Base-by-base conservation (phyloP, 306 rosid genomes). In the Glycine latifolia region DNA sequence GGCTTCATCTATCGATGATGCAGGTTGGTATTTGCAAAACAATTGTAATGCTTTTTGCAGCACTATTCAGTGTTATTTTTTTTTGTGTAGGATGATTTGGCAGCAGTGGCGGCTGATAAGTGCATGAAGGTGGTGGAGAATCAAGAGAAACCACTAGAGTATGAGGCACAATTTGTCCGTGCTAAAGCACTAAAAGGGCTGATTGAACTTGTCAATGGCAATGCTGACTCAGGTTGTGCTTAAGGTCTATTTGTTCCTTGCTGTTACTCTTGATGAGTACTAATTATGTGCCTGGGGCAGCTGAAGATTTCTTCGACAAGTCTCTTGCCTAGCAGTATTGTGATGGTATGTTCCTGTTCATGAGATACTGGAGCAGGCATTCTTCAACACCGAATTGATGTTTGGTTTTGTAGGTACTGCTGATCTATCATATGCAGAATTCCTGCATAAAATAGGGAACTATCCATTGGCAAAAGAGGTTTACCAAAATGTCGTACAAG, bases 111-210 rank as follows among this genome's bases (percentile, higher is more conserved):
- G 49, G 91, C 98, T 80, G 98, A 95, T 83, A 89, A 89, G 84
- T 95, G 98, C 88, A 71, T 93, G 78, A 87, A 85, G 79, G 81
- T 91, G 5, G 20, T 75, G 61, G 86, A 62, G 81, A 80, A 86
- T 60, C 82, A 82, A 76, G 15, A 20, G 16, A 87, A 79, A 70
- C 44, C 85, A 8, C 77, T 53, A 81, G 88, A 77, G 72, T 84
- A 48, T 58, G 87, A 71, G 78, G 80, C 67, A 69, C 68, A 89
- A 41, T 72, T 13, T 55, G 44, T 84, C 71, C 96, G 93, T 71
- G 97, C 94, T 39, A 89, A 68, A 75, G 94, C 94, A 2, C 83
- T 87, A 0, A 93, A 91, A 67, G 99, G 94, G 75, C 82, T 95
- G 69, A 90, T 84, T 86, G 97, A 93, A 77, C 97, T 95, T 85